Evolutionary conservation across 345 rosid genomes (phyloP), one percentile per base, ranked within the genome.

Genomic region (Salix caprea): DNA sequence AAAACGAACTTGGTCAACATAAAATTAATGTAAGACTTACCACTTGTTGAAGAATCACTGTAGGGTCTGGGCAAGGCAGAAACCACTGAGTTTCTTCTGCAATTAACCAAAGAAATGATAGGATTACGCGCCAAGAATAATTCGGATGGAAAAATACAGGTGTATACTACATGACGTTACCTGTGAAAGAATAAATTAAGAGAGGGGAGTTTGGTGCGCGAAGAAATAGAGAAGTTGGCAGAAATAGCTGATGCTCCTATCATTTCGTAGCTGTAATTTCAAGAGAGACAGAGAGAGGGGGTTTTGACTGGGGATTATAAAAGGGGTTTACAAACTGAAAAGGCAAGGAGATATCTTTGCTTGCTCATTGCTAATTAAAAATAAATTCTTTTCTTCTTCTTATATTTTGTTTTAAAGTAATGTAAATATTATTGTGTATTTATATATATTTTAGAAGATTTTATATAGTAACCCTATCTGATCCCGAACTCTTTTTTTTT

Each of bases 181-280:
- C 91, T 85, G 65, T 54, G 79, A 74, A 82, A 44, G 65, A 79
- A 80, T 48, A 72, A 65, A 24, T 82, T 80, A 66, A 69, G 10
- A 40, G 81, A 74, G 60, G 83, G 79, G 65, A 64, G 74, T 78
- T 71, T 71, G 58, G 72, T 72, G 70, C 76, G 72, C 75, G 78
- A 86, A 72, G 81, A 80, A 65, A 80, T 54, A 46, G 77, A 78
- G 61, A 82, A 77, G 77, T 79, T 75, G 2, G 83, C 72, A 67
- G 89, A 77, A 71, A 87, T 81, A 74, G 89, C 81, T 16, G 88
- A 74, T 28, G 87, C 86, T 72, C 23, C 23, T 61, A 84, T 88
- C 92, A 88, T 89, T 70, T 78, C 42, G 40, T 9, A 11, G 34
- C 61, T 19, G 7, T 30, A 48, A 15, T 56, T 8, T 56, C 61